Evolutionary conservation across 306 rosid species (phyloP), one percentile per base, ranked within the genome.

Genomic region (Gleditsia sinensis): DNA sequence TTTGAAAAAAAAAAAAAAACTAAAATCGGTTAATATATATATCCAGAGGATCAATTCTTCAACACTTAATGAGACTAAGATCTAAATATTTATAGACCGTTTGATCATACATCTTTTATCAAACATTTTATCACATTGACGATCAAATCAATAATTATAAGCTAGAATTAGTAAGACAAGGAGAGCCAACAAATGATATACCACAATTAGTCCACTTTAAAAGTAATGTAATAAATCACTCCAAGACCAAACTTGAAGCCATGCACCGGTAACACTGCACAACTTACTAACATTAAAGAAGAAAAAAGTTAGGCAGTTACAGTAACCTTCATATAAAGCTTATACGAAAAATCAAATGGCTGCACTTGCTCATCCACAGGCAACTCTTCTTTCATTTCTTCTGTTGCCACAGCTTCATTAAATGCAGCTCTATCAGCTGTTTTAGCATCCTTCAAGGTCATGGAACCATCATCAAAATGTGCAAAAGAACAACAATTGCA

Each of bases 341-440:
- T 48, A 17, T 48, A 23, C 54, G 17, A 68, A 56, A 75, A 36
- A 32, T 81, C 80, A 7, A 66, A 62, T 9, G 74, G 30, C 72
- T 42, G 69, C 1, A 23, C 25, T 37, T 71, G 80, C 7, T 75
- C 86, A 46, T 69, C 79, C 63, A 17, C 66, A 25, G 28, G 45
- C 10, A 58, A 34, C 12, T 60, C 66, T 42, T 80, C 75, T 24
- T 77, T 67, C 11, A 67, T 65, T 33, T 34, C 82, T 80, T 80
- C 83, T 2, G 16, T 10, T 40, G 75, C 13, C 3, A 73, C 14
- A 48, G 23, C 16, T 5, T 48, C 9, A 17, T 48, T 48, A 19
- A n/a, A 48, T 48, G 9, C 24, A n/a, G n/a, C 17, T 9, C 16
- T 48, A 48, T n/a, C 21, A 4, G 7, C 8, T 48, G 54, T 16